A percentile compares a stretch with the other conserved stretches of the same genome.
Evolutionary conservation across 1,284 basidiomycete species (phyloP).

Genomic region (Heimioporus punctisporus): DNA sequence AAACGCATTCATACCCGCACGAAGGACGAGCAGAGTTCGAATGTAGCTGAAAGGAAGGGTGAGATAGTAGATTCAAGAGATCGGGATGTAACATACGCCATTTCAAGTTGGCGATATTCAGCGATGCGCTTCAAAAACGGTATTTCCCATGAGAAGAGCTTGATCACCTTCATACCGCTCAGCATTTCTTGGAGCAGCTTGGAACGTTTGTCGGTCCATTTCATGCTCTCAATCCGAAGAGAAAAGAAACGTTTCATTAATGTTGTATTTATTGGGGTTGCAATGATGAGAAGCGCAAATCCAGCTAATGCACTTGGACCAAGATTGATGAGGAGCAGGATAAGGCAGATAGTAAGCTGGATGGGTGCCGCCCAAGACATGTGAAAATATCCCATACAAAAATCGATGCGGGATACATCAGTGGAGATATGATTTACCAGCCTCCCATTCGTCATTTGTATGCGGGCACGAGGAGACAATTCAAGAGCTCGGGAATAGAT

Average conservation of each 20-base stretch:
- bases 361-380: slow-evolving; percentile 80
- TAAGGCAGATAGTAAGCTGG: slow-evolving; percentile 71
- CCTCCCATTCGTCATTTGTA: slow-evolving; percentile 83
- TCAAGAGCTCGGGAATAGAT: slow-evolving; percentile 84
- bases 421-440: slow-evolving; percentile 95
- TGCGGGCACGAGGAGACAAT: slow-evolving; percentile 83
- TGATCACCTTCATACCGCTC: slow-evolving; percentile 89
- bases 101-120: slow-evolving; percentile 75
- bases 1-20: slow-evolving; percentile 70
- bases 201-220: slow-evolving; percentile 90
- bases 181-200: slow-evolving; percentile 85
- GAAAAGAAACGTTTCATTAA: slow-evolving; percentile 80
- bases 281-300: slow-evolving; percentile 78
- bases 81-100: slow-evolving; percentile 45
- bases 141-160: slow-evolving; percentile 83
- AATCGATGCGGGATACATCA: slow-evolving; percentile 92
- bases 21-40: slow-evolving; percentile 73
- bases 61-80: not conserved
- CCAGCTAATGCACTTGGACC: slow-evolving; percentile 86
- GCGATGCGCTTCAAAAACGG: slow-evolving; percentile 77
- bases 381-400: slow-evolving; percentile 84
- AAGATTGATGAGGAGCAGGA: slow-evolving; percentile 70
- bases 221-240: slow-evolving; percentile 79
- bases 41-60: slow-evolving; percentile 52
- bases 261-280: slow-evolving; percentile 62